phyloP scores from a whole-genome alignment of 2,329 filamentous ascomycete genomes.

The Cladosporium sp. region DNA sequence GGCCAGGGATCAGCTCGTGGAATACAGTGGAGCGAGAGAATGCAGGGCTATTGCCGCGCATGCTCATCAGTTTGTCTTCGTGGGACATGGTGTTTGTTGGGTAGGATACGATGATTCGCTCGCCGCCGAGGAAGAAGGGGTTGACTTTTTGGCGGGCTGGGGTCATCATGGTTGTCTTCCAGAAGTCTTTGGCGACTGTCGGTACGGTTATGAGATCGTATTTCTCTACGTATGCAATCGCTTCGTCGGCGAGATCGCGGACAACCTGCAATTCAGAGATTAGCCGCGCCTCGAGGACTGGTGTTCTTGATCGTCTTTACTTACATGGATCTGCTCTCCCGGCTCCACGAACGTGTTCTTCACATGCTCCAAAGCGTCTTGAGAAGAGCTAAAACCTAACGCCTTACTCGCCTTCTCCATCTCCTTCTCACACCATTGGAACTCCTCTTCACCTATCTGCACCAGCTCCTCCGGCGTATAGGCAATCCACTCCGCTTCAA shows the following conservation, averaged over 20 bases:
- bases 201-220: conserved; percentile 60
- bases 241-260: conserved; percentile 53
- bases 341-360: conserved; percentile 57
- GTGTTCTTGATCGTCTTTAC: background rate
- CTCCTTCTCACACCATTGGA: conserved; percentile 40
- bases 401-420: conserved; percentile 53
- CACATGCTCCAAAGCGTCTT: conserved; percentile 56
- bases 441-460: conserved; percentile 24
- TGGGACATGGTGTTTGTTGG: conserved; percentile 56
- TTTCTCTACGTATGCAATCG: conserved; percentile 53
- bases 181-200: conserved; percentile 53
- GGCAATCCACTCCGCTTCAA: conserved; percentile 59
- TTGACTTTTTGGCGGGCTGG: conserved; percentile 55
- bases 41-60: conserved; percentile 60
- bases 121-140: conserved; percentile 61
- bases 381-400: conserved; percentile 55
- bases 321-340: conserved; percentile 50
- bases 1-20: conserved; percentile 62
- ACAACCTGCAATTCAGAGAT: conserved; percentile 40
- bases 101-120: conserved; percentile 57
- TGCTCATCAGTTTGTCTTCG: conserved; percentile 58
- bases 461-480: conserved; percentile 60
- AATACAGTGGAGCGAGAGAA: conserved; percentile 61
- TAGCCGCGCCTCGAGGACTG: background rate
- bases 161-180: conserved; percentile 59